phyloP scores from a whole-genome alignment of 352 stramenopile genomes.

The Phytophthora boehmeriae region DNA sequence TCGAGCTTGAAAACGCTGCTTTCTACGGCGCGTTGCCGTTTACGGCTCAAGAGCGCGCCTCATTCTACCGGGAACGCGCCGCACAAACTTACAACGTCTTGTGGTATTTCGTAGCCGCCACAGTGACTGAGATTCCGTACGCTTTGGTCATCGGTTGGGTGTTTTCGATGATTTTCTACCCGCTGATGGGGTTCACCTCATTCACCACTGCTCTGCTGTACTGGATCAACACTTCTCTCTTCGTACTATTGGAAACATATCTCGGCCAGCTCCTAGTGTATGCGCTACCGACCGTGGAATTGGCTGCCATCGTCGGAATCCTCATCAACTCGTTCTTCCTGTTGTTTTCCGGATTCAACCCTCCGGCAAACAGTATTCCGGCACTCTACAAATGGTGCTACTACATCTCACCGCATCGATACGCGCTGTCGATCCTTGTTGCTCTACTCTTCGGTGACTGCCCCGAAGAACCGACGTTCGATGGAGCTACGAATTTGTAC shows the following conservation, averaged over 20 bases:
- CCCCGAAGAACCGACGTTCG: background rate
- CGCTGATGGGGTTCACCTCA: constrained; percentile 26
- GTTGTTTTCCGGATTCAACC: constrained; percentile 53
- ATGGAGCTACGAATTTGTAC: background rate
- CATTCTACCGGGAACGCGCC: constrained; percentile 16
- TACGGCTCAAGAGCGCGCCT: constrained; percentile 9
- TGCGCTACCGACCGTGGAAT: constrained; percentile 11
- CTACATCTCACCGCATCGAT: constrained; percentile 28
- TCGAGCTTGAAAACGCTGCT: no score
- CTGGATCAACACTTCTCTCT: constrained; percentile 25
- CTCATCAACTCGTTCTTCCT: constrained; percentile 40
- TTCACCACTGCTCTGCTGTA: constrained; percentile 22
- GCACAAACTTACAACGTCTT: constrained; percentile 16
- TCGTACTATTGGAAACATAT: constrained; percentile 32
- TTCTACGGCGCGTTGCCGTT: no score
- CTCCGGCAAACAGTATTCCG: constrained; percentile 45
- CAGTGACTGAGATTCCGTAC: constrained; percentile 17
- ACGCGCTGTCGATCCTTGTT: constrained; percentile 6
- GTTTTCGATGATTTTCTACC: constrained; percentile 19
- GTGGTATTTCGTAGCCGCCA: constrained; percentile 21
- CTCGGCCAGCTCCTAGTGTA: constrained; percentile 32
- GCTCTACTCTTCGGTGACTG: constrained; percentile 10
- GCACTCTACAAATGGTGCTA: constrained; percentile 50
- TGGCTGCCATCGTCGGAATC: constrained; percentile 9
- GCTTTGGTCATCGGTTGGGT: constrained; percentile 11